Base-by-base conservation (phyloP, 225 moss, liverwort and hornwort genomes). In the Pseudoscleropodium purum region DNA sequence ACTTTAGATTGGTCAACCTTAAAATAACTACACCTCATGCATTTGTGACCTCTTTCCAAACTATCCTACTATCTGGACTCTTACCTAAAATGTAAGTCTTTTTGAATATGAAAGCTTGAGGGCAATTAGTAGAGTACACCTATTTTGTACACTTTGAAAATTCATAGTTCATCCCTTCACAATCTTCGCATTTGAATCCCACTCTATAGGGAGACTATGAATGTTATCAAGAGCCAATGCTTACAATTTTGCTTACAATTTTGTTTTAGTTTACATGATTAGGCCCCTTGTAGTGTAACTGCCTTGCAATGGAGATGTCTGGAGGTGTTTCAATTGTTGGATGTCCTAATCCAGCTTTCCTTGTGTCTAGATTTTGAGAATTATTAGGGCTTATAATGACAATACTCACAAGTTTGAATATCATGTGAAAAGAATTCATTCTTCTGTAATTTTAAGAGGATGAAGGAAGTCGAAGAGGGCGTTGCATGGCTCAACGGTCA, bases 101-200 rank as follows among this genome's bases (percentile, higher is more conserved):
- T 19, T 23, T 52, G 4, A 34, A 52, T 76, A 19, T 14, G 1
- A 34, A 14, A 23, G 34, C 6, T 52, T 76, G 2, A 3, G 8
- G 8, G 9, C 0, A 5, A 51, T 51, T 75, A n/a, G n/a, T 21
- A 13, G 7, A 34, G 0, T 21, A 51, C 51, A 20, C 34, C 5
- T 45, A 20, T 7, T 49, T 49, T 20, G 2, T 49, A 7, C 1
- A 20, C 8, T 76, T 76, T 15, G 15, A 78, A 34, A 54, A 36
- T 37, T 54, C 1, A 2, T 23, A 24, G 15, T 23, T 77, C 54
- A 13, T 36, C 23, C 0, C 54, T 0, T 77, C 36, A 54, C 36
- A 54, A 23, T 9, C 9, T 5, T 54, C 2, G 6, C 1, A 0
- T 37, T 56, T 36, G 56, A 37, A 1, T 54, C 5, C 6, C 15